Percentiles rank a stretch among this genome's conserved stretches.
Evolutionary conservation across 2,329 filamentous ascomycete genomes (phyloP).

Genomic region (Leptosphaerulina australis): DNA sequence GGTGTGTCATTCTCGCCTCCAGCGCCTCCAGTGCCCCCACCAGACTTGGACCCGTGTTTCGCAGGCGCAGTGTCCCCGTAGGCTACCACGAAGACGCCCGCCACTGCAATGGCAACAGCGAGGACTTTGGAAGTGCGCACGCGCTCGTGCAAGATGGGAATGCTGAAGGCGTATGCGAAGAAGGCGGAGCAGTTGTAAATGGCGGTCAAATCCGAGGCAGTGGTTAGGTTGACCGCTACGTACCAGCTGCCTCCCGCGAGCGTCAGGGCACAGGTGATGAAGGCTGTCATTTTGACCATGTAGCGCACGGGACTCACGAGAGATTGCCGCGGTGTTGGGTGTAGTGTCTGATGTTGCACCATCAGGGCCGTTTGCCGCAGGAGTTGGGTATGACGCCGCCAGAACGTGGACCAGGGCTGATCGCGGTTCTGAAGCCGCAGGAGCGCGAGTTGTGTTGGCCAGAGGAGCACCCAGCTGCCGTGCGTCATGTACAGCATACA

Average conservation of each 20-base stretch:
- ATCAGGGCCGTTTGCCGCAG: conserved; percentile 76
- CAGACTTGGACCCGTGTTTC: conserved; percentile 62
- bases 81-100: conserved; percentile 90
- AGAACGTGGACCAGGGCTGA: conserved; percentile 82
- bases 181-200: conserved; percentile 99
- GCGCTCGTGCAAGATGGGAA: conserved; percentile 85
- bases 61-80: conserved; percentile 74
- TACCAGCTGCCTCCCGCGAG: conserved; percentile 95
- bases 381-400: conserved; percentile 72
- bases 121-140: conserved; percentile 83
- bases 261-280: conserved; percentile 84
- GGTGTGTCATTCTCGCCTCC: conserved; percentile 56
- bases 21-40: conserved; percentile 60
- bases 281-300: conserved; percentile 76
- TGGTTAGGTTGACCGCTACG: conserved; percentile 90
- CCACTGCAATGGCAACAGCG: conserved; percentile 84
- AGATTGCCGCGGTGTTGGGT: conserved; percentile 59
- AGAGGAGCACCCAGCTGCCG: conserved; percentile 88
- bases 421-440: conserved; percentile 79
- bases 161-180: conserved; percentile 96
- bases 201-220: conserved; percentile 89
- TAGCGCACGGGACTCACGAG: conserved; percentile 69
- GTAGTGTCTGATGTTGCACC: conserved; percentile 79
- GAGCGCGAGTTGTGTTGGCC: conserved; percentile 81
- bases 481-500: conserved; percentile 99